These are phyloP conservation scores for Acer saccharum DNA, from an alignment of 345 rosid genomes.

Conservation along the genomic window DNA sequence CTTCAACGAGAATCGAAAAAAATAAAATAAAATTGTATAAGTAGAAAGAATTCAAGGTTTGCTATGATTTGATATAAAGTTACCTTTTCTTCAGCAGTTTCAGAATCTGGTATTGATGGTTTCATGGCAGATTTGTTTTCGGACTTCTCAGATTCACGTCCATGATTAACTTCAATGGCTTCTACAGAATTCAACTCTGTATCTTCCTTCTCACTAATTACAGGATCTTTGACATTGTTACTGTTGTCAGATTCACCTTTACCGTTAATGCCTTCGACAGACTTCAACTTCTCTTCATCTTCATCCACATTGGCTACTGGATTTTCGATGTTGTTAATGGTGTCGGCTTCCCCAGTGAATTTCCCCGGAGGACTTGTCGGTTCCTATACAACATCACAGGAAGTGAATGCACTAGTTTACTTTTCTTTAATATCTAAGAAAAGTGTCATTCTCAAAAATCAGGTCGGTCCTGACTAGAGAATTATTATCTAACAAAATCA, in stretches of 20 bases:
- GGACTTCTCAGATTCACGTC: background rate
- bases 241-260: background rate
- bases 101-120: background rate
- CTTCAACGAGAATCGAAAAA: no score
- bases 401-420: background rate
- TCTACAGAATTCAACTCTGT: background rate
- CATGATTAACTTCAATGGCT: background rate
- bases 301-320: no score
- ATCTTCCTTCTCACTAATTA: background rate
- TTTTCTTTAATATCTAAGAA: no score
- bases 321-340: no score
- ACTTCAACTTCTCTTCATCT: background rate
- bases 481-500: background rate
- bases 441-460: no score
- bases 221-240: background rate
- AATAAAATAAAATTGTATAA: no score
- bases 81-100: constrained; percentile 31
- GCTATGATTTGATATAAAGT: constrained; percentile 2
- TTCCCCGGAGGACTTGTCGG: no score
- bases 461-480: no score
- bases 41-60: no score
- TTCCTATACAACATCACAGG: background rate
- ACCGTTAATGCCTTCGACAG: background rate
- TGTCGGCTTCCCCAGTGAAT: no score
- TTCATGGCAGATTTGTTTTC: background rate